Conservation (phyloP, 768 basidiomycete genomes). For the Tulasnella sp. region DNA sequence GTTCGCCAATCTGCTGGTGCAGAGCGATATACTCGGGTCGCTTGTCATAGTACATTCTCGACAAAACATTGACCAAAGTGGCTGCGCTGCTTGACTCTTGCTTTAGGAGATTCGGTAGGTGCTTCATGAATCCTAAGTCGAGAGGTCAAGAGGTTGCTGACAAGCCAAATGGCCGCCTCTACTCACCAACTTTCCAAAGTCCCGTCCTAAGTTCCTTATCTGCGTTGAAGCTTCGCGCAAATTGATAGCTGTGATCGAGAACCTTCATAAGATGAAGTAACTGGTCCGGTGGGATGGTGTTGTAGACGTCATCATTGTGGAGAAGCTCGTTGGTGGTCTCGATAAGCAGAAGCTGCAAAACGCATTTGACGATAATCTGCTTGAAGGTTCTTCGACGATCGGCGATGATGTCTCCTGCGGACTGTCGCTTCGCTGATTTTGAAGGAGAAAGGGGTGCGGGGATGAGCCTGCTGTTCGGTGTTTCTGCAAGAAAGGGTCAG, state of each 20-base stretch:
- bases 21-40: slow-evolving; percentile 66
- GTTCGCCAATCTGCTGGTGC: slow-evolving; percentile 62
- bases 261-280: slow-evolving; percentile 91
- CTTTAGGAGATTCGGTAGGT: slow-evolving; percentile 93
- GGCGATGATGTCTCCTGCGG: slow-evolving; percentile 47
- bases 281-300: slow-evolving; percentile 90
- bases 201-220: slow-evolving; percentile 96
- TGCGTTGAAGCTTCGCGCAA: slow-evolving; percentile 95
- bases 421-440: slow-evolving; percentile 47
- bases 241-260: slow-evolving; percentile 95
- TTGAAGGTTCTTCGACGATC: slow-evolving; percentile 88
- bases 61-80: slow-evolving; percentile 84
- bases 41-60: slow-evolving; percentile 91
- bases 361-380: slow-evolving; percentile 99
- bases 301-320: slow-evolving; percentile 87
- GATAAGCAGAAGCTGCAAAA: slow-evolving; percentile 90
- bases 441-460: slow-evolving; percentile 84
- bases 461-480: slow-evolving; percentile 64
- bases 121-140: slow-evolving; percentile 92
- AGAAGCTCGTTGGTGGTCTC: slow-evolving; percentile 96
- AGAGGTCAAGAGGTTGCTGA: not conserved
- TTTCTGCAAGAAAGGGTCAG: slow-evolving; percentile 45
- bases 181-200: slow-evolving; percentile 98
- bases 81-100: slow-evolving; percentile 98
- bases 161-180: not conserved